Conservation (phyloP, 1,284 basidiomycete genomes). For the Mycena citricolor region DNA sequence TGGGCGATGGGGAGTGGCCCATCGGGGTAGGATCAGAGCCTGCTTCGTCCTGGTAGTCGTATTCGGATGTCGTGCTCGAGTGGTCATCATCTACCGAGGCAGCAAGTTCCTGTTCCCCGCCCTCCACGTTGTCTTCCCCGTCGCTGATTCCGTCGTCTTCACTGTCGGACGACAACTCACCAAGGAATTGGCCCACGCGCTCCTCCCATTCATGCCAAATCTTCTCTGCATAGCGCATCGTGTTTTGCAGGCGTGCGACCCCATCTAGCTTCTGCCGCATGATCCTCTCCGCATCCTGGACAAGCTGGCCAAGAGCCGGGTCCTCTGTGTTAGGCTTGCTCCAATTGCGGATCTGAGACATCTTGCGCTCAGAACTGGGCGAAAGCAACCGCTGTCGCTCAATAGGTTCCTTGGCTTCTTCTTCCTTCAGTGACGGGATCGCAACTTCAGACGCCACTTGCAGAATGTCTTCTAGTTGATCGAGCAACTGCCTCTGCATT, state of each 20-base stretch:
- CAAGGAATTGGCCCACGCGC: conserved; percentile 72
- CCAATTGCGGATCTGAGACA: conserved; percentile 83
- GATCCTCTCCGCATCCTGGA: conserved; percentile 84
- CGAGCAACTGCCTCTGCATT: conserved; percentile 76
- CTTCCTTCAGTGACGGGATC: conserved; percentile 87
- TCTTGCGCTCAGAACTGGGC: conserved; percentile 80
- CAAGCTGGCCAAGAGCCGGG: conserved; percentile 76
- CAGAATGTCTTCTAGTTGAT: conserved; percentile 85
- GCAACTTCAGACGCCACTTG: conserved; percentile 81
- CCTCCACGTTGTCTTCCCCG: conserved; percentile 33
- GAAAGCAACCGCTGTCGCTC: conserved; percentile 91
- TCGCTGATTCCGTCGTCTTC: conserved; percentile 43
- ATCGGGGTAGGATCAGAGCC: conserved; percentile 63
- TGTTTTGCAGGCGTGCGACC: conserved; percentile 96
- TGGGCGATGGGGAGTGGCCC: conserved; percentile 19
- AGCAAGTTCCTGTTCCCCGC: conserved; percentile 28
- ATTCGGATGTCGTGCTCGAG: conserved; percentile 64
- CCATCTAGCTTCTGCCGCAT: conserved; percentile 94
- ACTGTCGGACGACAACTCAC: conserved; percentile 50
- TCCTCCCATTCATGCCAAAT: conserved; percentile 97
- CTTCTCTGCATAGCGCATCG: conserved; percentile 96
- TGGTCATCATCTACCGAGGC: conserved; percentile 43
- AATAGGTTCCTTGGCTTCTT: conserved; percentile 87
- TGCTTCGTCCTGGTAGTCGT: conserved; percentile 51
- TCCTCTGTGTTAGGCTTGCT: conserved; percentile 84